These are phyloP conservation scores for Musa troglodytarum DNA, from an alignment of 176 grass and related monocot species.

Conservation along the genomic window DNA sequence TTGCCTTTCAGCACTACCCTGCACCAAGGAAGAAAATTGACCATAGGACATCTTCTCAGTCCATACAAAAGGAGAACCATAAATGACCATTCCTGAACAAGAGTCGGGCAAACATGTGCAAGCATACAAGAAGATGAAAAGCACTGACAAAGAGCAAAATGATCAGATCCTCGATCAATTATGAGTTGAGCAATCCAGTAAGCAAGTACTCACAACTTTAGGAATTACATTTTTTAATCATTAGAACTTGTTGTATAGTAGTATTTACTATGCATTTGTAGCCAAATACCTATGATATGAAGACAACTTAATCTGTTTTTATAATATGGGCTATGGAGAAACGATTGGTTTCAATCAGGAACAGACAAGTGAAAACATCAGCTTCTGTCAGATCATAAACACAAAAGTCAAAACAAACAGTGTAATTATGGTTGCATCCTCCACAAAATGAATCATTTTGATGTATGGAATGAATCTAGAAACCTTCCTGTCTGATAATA, in stretches of 20 bases:
- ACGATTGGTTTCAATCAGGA: background rate
- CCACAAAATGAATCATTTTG: too few relatives aligned
- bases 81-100: background rate
- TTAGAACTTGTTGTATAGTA: background rate
- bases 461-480: too few relatives aligned
- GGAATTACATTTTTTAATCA: too few relatives aligned
- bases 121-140: too few relatives aligned
- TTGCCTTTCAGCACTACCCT: conserved; percentile 74
- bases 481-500: too few relatives aligned
- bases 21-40: conserved; percentile 8
- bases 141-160: background rate
- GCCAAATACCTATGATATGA: background rate
- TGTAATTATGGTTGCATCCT: too few relatives aligned
- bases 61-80: background rate
- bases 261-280: background rate
- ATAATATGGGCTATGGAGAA: background rate
- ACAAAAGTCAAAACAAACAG: too few relatives aligned
- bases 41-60: background rate
- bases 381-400: too few relatives aligned
- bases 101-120: too few relatives aligned
- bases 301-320: background rate
- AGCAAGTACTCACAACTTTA: too few relatives aligned
- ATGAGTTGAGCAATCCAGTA: too few relatives aligned
- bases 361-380: background rate
- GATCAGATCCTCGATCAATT: background rate